Evolutionary conservation across 2,329 filamentous ascomycete species (phyloP), one percentile per base, ranked within the genome.

Genomic region (Microdochium trichocladiopsis): DNA sequence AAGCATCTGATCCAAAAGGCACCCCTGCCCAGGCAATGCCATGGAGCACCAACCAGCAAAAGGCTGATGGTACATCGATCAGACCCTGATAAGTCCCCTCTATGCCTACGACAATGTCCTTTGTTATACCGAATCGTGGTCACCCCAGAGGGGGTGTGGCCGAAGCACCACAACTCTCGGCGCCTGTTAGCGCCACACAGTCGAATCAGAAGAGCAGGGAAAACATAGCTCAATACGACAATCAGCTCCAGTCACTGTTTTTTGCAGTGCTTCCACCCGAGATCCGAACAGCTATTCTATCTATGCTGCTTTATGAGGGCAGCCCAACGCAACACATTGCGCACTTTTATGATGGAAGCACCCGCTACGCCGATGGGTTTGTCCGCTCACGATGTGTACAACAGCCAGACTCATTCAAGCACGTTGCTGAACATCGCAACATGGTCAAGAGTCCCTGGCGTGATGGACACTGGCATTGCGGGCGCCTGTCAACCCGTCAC

Each of bases 401-500:
- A 14, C 28, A 31, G 28, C 28, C 28, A 31, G 28, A 31, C 28
- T 31, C 28, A 14, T 47, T 14, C 36, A 21, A 33, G 21, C 37
- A 51, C 25, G 23, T 21, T 4, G 6, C 41, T 6, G 50, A 51
- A 24, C 21, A 14, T 21, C 25, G 18, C 12, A 31, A 41, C 25
- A 18, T 51, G 8, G 11, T 16, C 50, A 45, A 24, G 31, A 51
- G 50, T 24, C 37, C 50, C 24, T 51, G 50, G 50, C 50, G 50
- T n/a, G 37, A 41, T 25, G 50, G 50, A n/a, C 50, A 51, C 50
- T 16, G 18, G 41, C n/a, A 18, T 10, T 45, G 41, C 18, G n/a
- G 14, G 10, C 16, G 12, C 11, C 21, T 4, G 9, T 22, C 18
- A 8, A 16, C 11, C 16, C 41, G 41, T 8, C 41, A 45, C 4